A percentile compares a stretch with the other conserved stretches of the same genome.
These are phyloP conservation scores for Psilocybe subaeruginosa DNA, from an alignment of 768 basidiomycete genomes.

Conservation along the genomic window DNA sequence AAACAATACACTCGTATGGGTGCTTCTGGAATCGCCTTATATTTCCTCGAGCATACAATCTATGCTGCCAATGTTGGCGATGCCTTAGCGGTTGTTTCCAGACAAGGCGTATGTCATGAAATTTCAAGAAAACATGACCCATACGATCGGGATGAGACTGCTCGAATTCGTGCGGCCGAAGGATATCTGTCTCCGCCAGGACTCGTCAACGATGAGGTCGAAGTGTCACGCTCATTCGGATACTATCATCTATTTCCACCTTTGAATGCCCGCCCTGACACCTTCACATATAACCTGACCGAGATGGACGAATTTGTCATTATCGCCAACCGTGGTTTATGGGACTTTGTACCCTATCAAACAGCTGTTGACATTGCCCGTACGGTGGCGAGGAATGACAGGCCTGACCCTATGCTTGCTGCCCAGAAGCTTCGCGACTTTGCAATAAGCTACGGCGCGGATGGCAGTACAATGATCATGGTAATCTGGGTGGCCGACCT, in stretches of 20 bases:
- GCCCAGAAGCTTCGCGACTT: constrained; percentile 97
- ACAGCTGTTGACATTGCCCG: constrained; percentile 96
- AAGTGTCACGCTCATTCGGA: constrained; percentile 92
- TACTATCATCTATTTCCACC: constrained; percentile 89
- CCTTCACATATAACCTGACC: constrained; percentile 67
- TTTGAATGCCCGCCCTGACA: constrained; percentile 87
- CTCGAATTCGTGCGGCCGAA: constrained; percentile 87
- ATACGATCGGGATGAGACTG: constrained; percentile 82
- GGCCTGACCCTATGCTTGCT: constrained; percentile 69
- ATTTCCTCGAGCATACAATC: constrained; percentile 77
- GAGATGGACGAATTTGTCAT: constrained; percentile 96
- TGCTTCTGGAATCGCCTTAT: constrained; percentile 85
- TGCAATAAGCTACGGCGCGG: constrained; percentile 94
- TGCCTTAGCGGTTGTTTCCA: constrained; percentile 84
- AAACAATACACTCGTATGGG: constrained; percentile 65
- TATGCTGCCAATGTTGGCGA: constrained; percentile 92
- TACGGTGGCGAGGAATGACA: constrained; percentile 75
- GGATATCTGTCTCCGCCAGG: constrained; percentile 95
- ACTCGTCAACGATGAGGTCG: constrained; percentile 88
- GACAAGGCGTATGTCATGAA: constrained; percentile 70
- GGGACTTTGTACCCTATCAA: constrained; percentile 94
- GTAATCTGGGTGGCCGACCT: constrained; percentile 84
- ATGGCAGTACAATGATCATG: constrained; percentile 97
- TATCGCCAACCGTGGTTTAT: constrained; percentile 89
- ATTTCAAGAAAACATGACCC: constrained; percentile 88